Conservation (phyloP, 495 filamentous ascomycete species). For the Penicillium soppii region DNA sequence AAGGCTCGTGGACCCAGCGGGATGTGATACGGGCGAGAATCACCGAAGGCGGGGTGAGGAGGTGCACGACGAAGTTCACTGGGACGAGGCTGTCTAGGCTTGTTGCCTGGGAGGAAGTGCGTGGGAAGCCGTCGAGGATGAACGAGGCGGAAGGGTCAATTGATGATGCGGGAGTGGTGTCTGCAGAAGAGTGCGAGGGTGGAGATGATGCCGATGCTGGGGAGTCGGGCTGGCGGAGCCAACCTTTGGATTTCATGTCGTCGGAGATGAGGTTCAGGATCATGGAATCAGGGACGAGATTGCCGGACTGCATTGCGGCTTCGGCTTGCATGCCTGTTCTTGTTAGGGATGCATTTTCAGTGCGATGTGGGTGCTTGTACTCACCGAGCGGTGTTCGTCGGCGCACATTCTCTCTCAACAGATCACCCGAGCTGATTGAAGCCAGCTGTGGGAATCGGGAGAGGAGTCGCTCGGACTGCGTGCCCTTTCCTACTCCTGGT, state of each 20-base stretch:
- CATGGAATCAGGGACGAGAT: conserved; percentile 81
- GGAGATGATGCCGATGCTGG: conserved; percentile 17
- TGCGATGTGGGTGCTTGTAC: conserved; percentile 8
- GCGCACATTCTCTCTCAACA: conserved; percentile 90
- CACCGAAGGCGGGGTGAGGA: conserved; percentile 57
- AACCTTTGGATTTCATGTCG: conserved; percentile 79
- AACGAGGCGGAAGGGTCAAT: conserved; percentile 81
- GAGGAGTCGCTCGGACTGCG: conserved; percentile 85
- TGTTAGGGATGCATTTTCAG: background rate
- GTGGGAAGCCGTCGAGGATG: conserved; percentile 93
- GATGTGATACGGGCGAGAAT: conserved; percentile 86
- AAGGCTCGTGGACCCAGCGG: conserved; percentile 92
- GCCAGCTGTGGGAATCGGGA: conserved; percentile 84
- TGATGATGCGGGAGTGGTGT: conserved; percentile 37
- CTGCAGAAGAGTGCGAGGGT: conserved; percentile 4
- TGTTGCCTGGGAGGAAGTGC: conserved; percentile 76
- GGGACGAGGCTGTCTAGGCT: conserved; percentile 77
- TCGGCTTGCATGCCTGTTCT: conserved; percentile 81
- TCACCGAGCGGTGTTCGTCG: conserved; percentile 80
- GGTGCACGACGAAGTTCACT: conserved; percentile 82
- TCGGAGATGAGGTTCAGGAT: conserved; percentile 90
- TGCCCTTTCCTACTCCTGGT: conserved; percentile 91
- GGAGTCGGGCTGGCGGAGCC: conserved; percentile 52
- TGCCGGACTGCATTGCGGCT: conserved; percentile 76
- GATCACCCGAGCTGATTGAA: conserved; percentile 89